Evolutionary conservation across 768 basidiomycete species (phyloP).

Genomic region (Amanita muscaria): DNA sequence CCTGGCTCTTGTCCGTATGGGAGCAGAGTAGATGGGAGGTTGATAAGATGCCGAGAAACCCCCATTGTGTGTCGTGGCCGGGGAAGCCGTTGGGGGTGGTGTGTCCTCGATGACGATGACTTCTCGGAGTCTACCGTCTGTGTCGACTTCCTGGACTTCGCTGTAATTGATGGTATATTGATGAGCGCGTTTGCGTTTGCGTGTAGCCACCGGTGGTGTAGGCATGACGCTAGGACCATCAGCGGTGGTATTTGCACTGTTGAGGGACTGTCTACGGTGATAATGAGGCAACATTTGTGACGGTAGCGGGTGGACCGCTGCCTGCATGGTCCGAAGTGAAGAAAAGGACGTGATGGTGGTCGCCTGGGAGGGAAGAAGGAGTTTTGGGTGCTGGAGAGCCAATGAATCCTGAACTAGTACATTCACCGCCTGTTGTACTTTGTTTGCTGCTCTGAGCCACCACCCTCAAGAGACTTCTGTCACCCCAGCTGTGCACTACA

Average conservation of each 20-base stretch:
- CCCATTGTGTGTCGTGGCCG: slow-evolving; percentile 61
- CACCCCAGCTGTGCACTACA: too few species aligned
- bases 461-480: slow-evolving; percentile 16
- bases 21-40: slow-evolving; percentile 64
- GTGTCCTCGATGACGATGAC: slow-evolving; percentile 93
- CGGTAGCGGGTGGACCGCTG: slow-evolving; percentile 60
- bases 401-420: slow-evolving; percentile 31
- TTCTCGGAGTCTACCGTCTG: slow-evolving; percentile 66
- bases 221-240: slow-evolving; percentile 56
- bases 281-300: slow-evolving; percentile 57
- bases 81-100: slow-evolving; percentile 73
- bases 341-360: slow-evolving; percentile 47
- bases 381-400: slow-evolving; percentile 31
- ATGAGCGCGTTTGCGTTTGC: slow-evolving; percentile 78
- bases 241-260: slow-evolving; percentile 30
- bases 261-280: slow-evolving; percentile 46
- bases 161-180: slow-evolving; percentile 81
- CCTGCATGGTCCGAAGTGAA: slow-evolving; percentile 54
- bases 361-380: slow-evolving; percentile 21
- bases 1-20: slow-evolving; percentile 76
- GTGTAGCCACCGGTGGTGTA: slow-evolving; percentile 61
- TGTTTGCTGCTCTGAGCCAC: slow-evolving; percentile 20
- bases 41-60: slow-evolving; percentile 75
- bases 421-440: slow-evolving; percentile 15
- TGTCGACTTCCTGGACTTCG: slow-evolving; percentile 82